These are phyloP conservation scores for Magnusiomyces ingens DNA, from an alignment of 1,139 yeast genomes.

Conservation along the genomic window DNA sequence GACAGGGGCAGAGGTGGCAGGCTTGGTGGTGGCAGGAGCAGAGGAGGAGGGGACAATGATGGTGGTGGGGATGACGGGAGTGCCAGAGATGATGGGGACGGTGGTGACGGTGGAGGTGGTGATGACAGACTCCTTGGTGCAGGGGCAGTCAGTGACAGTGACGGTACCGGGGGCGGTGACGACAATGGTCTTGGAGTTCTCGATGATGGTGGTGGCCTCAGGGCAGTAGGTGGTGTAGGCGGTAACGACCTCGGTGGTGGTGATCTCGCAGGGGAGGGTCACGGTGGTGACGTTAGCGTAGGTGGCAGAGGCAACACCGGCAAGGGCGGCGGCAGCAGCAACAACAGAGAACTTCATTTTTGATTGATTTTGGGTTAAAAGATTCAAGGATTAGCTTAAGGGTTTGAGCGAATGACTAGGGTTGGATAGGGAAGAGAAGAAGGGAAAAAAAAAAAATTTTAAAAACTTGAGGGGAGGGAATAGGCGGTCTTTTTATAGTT, in stretches of 20 bases:
- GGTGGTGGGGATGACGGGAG: too few species aligned
- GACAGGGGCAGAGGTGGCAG: too few species aligned
- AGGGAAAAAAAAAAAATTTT: background rate
- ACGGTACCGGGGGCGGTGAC: constrained; percentile 39
- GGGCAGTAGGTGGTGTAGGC: constrained; percentile 40
- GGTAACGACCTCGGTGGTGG: constrained; percentile 31
- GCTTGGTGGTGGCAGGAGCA: background rate
- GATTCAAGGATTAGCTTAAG: background rate
- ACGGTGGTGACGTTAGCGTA: constrained; percentile 26
- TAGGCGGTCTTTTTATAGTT: background rate
- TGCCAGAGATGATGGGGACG: too few species aligned
- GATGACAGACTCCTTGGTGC: constrained; percentile 33
- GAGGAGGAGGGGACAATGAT: too few species aligned
- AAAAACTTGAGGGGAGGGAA: background rate
- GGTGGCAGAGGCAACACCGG: constrained; percentile 23
- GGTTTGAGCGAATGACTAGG: background rate
- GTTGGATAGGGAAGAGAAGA: background rate
- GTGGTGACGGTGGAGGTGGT: background rate
- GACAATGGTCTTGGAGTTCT: constrained; percentile 35
- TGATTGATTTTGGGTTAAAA: too few species aligned
- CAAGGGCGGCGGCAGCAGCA: constrained; percentile 18
- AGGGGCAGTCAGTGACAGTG: constrained; percentile 42
- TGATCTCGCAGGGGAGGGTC: constrained; percentile 16
- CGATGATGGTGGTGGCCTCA: constrained; percentile 35
- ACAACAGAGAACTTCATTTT: constrained; percentile 32